phyloP scores from a whole-genome alignment of 257 asterid species.

The Perilla frutescens region DNA sequence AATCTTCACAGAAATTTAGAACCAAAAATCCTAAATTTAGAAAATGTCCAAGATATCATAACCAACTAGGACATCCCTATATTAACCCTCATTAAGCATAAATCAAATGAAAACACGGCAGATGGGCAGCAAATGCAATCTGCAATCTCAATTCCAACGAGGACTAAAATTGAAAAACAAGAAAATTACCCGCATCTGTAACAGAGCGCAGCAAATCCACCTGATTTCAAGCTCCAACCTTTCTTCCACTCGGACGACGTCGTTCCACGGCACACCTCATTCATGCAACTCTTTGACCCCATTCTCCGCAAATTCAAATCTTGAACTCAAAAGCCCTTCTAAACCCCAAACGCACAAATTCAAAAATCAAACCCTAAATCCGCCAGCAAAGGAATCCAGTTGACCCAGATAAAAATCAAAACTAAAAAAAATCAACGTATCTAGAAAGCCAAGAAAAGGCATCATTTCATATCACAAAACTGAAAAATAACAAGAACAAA shows the following conservation, averaged over 20 bases:
- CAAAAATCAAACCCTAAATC: conserved; percentile 54
- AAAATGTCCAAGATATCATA: conserved; percentile 15
- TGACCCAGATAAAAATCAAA: conserved; percentile 52
- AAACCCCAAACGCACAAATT: conserved; percentile 39
- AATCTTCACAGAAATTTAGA: conserved; percentile 4
- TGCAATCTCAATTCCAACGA: conserved; percentile 16
- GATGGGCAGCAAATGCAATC: conserved; percentile 7
- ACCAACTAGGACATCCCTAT: conserved; percentile 45
- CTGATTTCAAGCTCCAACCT: conserved; percentile 93
- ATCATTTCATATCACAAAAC: conserved; percentile 13
- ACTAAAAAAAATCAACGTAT: conserved; percentile 30
- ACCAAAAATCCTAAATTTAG: conserved; percentile 43
- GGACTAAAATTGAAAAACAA: conserved; percentile 36
- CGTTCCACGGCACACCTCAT: conserved; percentile 74
- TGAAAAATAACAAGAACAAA: conserved; percentile 6
- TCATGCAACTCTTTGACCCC: conserved; percentile 93
- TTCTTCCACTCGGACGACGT: conserved; percentile 89
- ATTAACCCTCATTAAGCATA: conserved; percentile 44
- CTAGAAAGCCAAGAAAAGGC: conserved; percentile 9
- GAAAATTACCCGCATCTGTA: conserved; percentile 84
- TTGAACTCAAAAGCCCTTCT: conserved; percentile 40
- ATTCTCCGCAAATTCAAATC: conserved; percentile 50
- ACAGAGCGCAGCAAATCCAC: conserved; percentile 86
- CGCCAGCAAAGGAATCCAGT: conserved; percentile 40
- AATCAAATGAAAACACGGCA: conserved; percentile 20